Evolutionary conservation across 108 stramenopile species (phyloP), one percentile per base, ranked within the genome.

Genomic region (Skeletonema costatum): DNA sequence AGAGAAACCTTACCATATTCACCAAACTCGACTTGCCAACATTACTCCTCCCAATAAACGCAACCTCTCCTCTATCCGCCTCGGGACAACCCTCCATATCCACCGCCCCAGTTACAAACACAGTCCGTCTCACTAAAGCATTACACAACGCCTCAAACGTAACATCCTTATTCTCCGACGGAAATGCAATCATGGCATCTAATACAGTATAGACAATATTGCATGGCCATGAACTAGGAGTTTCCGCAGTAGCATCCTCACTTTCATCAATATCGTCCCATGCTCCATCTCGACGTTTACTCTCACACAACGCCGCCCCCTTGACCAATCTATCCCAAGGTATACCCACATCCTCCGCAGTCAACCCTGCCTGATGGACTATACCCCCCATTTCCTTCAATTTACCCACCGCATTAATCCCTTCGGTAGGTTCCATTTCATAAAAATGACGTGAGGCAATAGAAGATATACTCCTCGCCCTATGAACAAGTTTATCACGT

Each of bases 11-110:
- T 64, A 90, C 90, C 93, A 93, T 92, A 74, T 97, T 97, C n/a
- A 98, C 88, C 60, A 98, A 81, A 46, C 89, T 90, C 5, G 85
- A 87, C 81, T 98, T 98, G 13, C 97, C 98, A 9, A 97, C 97
- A 83, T 98, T 98, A 39, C 87, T 90, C 58, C 97, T 78, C 12
- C 98, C 97, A 75, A 95, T 92, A 73, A 98, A 98, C 13, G 86
- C 93, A 9, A 92, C 93, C 77, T 98, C 97, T 38, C 92, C 90
- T 53, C 92, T 73, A 71, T 94, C 92, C 4, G 89, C 76, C 41
- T 78, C 70, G 12, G 98, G 98, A 53, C 95, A 92, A 1, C 91
- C 92, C 7, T 74, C 66, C 94, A 97, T 90, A 66, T 80, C 84
- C 1, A 97, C 90, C 3, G 96, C 97, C 12, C 97, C 98, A 30